Evolutionary conservation across 2,329 filamentous ascomycete species (phyloP).

Genomic region (Dendrostoma leiphaemia): DNA sequence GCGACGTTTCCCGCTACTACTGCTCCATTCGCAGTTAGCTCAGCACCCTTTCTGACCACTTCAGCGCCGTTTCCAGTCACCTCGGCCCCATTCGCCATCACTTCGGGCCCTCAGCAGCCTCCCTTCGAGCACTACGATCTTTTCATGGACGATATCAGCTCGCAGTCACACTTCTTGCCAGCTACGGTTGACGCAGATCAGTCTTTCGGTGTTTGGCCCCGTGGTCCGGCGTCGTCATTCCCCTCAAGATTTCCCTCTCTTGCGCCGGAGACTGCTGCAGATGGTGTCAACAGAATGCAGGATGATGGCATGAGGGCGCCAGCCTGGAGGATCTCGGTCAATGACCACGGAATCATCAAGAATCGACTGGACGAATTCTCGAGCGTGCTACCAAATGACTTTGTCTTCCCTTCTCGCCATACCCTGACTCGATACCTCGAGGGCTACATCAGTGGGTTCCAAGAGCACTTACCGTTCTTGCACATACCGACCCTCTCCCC

Average conservation of each 20-base stretch:
- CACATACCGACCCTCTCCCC: conserved; percentile 66
- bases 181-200: conserved; percentile 38
- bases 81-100: conserved; percentile 27
- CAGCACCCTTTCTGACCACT: conserved; percentile 25
- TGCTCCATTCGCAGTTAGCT: conserved; percentile 25
- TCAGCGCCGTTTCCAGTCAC: conserved; percentile 39
- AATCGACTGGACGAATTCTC: conserved; percentile 62
- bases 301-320: conserved; percentile 39
- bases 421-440: conserved; percentile 68
- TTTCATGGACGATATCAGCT: conserved; percentile 56
- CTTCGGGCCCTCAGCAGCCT: conserved; percentile 26
- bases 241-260: conserved; percentile 55
- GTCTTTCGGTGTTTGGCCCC: conserved; percentile 50
- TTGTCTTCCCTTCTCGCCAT: conserved; percentile 67
- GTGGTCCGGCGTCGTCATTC: conserved; percentile 45
- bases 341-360: conserved; percentile 55
- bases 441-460: conserved; percentile 67
- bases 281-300: conserved; percentile 35
- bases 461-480: conserved; percentile 59
- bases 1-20: conserved; percentile 39
- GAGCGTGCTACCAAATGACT: conserved; percentile 57
- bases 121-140: conserved; percentile 57
- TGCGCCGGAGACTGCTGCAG: conserved; percentile 45
- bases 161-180: conserved; percentile 54
- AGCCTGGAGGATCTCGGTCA: conserved; percentile 48